Conservation (phyloP, 176 grass and related monocot genomes). For the Calamus simplicifolius region DNA sequence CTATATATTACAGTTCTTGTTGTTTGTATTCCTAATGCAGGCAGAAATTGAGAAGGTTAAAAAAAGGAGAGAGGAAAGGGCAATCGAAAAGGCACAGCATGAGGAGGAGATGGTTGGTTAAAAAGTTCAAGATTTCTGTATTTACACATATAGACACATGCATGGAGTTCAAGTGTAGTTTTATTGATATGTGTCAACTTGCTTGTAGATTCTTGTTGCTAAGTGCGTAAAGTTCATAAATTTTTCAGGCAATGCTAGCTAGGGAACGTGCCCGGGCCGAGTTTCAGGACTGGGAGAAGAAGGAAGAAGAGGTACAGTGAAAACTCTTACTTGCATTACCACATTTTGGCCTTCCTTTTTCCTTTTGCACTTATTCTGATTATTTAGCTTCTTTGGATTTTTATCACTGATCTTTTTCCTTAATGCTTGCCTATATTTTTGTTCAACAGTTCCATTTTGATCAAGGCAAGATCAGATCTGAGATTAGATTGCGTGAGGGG, state of each 20-base stretch:
- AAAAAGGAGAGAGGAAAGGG: conserved; percentile 98
- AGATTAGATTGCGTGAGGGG: conserved; percentile 87
- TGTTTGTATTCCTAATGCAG: conserved; percentile 29
- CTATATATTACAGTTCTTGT: too few species aligned
- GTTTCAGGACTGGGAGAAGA: conserved; percentile 99
- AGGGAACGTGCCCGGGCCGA: conserved; percentile 89
- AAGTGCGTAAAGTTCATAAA: conserved; percentile 21
- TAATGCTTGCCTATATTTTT: too few species aligned
- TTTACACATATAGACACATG: too few species aligned
- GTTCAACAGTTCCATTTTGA: conserved; percentile 86
- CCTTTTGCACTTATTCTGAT: background rate
- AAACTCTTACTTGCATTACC: too few species aligned
- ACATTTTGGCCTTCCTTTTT: too few species aligned
- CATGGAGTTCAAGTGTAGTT: too few species aligned
- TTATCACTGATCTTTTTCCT: conserved; percentile 3
- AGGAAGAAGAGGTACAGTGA: conserved; percentile 83
- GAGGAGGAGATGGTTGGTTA: conserved; percentile 89
- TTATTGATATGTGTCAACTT: too few species aligned
- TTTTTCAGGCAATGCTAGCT: conserved; percentile 63
- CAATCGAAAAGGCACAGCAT: conserved; percentile 93
- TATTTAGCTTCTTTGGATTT: conserved; percentile 6
- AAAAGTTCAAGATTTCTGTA: too few species aligned
- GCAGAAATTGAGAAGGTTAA: conserved; percentile 98
- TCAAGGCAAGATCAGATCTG: conserved; percentile 97
- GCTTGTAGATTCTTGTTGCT: background rate